Conservation (phyloP, 805 yeast species). For the Wickerhamiella sergipiensis region DNA sequence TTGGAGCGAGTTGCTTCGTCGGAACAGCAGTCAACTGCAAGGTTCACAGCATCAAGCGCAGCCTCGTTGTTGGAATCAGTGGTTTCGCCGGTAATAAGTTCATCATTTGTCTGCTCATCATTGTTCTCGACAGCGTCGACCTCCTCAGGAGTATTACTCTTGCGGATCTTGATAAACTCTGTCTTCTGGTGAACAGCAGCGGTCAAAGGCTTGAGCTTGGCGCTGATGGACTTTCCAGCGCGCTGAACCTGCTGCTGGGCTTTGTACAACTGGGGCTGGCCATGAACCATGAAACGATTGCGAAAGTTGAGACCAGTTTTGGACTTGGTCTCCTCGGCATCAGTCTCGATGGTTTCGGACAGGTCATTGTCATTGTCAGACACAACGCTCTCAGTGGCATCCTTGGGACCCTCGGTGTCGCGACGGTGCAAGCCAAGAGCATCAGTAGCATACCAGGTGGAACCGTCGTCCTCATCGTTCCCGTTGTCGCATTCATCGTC, state of each 20-base stretch:
- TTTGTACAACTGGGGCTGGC: background rate
- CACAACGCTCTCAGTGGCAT: background rate
- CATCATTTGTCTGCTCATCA: background rate
- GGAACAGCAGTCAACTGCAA: background rate
- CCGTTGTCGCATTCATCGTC: conserved; percentile 17
- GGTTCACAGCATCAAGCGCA: background rate
- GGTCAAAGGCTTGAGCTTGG: background rate
- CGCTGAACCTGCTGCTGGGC: background rate
- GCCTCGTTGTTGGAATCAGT: background rate
- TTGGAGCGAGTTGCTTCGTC: background rate
- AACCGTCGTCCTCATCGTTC: conserved; percentile 16
- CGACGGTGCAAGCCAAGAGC: background rate
- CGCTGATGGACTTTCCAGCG: background rate
- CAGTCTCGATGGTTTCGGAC: background rate
- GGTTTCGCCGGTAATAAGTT: background rate
- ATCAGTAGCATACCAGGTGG: conserved; percentile 11
- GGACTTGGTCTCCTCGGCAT: background rate
- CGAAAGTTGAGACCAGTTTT: background rate
- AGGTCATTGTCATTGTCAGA: background rate
- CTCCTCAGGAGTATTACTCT: background rate
- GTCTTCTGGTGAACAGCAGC: background rate
- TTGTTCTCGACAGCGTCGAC: background rate
- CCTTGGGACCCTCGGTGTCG: background rate
- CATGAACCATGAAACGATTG: background rate
- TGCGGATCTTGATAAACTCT: background rate